Conservation (phyloP, 2,329 filamentous ascomycete genomes). For the Cryphonectria naterciae region DNA sequence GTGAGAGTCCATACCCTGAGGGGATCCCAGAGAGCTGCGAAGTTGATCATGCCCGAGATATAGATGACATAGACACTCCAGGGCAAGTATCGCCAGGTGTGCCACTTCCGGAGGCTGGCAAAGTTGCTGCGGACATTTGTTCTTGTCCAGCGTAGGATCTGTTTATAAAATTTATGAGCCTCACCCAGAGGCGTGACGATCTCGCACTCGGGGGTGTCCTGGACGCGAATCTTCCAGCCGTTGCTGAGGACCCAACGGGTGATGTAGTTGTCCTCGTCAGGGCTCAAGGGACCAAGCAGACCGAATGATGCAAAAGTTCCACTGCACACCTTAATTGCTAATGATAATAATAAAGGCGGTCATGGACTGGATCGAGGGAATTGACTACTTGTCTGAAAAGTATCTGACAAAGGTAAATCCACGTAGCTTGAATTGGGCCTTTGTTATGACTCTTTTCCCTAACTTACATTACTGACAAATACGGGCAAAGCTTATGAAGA, state of each 20-base stretch:
- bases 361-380: too few relatives aligned
- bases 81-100: conserved; percentile 47
- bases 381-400: too few relatives aligned
- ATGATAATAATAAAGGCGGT: too few relatives aligned
- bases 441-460: too few relatives aligned
- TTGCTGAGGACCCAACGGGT: conserved; percentile 56
- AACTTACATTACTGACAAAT: too few relatives aligned
- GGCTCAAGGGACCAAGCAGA: conserved; percentile 48
- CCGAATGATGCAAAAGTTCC: conserved; percentile 35
- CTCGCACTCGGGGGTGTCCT: conserved; percentile 51
- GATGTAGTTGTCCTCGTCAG: conserved; percentile 66
- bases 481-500: too few relatives aligned
- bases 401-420: too few relatives aligned
- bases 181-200: conserved; percentile 59
- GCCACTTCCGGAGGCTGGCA: conserved; percentile 47
- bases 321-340: too few relatives aligned
- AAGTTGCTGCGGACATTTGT: conserved; percentile 62
- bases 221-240: conserved; percentile 59
- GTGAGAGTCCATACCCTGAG: conserved; percentile 42
- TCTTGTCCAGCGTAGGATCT: conserved; percentile 61
- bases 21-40: conserved; percentile 57
- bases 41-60: conserved; percentile 56
- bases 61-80: conserved; percentile 64
- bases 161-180: conserved; percentile 52
- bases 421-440: too few relatives aligned